Evolutionary conservation across 1,284 basidiomycete species (phyloP), one percentile per base, ranked within the genome.

Genomic region (Hortiboletus rubellus): DNA sequence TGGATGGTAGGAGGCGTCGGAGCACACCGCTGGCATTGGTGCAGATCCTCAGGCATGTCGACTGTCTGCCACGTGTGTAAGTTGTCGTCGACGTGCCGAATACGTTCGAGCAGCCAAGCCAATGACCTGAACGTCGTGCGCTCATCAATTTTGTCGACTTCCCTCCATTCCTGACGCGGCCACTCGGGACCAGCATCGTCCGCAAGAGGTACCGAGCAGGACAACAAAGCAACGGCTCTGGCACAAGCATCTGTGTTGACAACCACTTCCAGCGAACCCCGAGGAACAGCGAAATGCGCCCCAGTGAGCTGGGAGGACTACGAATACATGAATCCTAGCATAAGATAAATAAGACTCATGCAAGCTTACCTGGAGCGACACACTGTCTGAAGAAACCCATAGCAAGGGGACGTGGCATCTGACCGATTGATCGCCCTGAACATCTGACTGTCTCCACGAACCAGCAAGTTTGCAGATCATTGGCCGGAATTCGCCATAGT

Each of bases 131-230:
- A 96, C 0, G 86, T 89, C 3, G 83, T 78, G 7, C 93, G 87
- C 64, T 96, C 91, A 66, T 94, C 88, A 9, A 92, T 79, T 62
- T 91, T 87, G 70, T 96, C 92, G 34, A 97, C 84, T 66, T 94
- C 89, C 34, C 76, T 76, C 92, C 92, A 96, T 2, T 69, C 62
- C 10, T 81, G 84, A 38, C 78, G 77, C 4, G 88, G 84, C 94
- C 94, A 97, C 68, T 94, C 90, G 3, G 79, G 63, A 48, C 91
- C 88, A 11, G 86, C 84, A 64, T 88, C 80, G 22, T 81, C 79
- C 15, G 79, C 79, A 37, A 95, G 79, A 36, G 89, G 84, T 38
- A 92, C 86, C 5, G 77, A 80, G 66, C 89, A 92, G 41, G 88
- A 82, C n/a, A 96, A 79, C 3, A 96, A 74, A 0, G 92, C 91